phyloP scores from a whole-genome alignment of 768 basidiomycete genomes.

The Suillus subluteus region DNA sequence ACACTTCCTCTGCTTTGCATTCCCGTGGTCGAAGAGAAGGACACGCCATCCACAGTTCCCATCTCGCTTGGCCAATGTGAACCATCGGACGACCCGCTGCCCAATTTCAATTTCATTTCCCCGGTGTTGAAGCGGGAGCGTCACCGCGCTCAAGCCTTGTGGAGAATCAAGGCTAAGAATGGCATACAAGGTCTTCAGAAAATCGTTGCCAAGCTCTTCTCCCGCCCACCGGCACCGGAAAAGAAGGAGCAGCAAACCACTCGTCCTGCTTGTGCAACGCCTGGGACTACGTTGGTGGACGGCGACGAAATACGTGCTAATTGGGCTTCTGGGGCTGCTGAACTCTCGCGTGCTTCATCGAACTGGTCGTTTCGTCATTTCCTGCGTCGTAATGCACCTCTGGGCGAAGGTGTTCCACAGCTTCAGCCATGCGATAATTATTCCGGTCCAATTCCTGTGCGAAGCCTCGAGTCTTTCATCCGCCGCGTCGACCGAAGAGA shows the following conservation, averaged over 20 bases:
- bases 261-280: not conserved
- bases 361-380: not conserved
- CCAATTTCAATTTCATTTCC: conserved; percentile 10
- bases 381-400: not conserved
- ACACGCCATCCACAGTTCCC: not conserved
- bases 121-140: conserved; percentile 6
- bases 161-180: conserved; percentile 2
- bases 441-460: not conserved
- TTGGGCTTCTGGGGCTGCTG: not conserved
- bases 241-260: not conserved
- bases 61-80: conserved; percentile 4
- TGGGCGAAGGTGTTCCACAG: not conserved
- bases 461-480: conserved; percentile 5
- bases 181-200: conserved; percentile 4
- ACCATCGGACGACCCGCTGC: conserved; percentile 13
- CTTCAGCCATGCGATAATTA: not conserved
- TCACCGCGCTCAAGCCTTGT: not conserved
- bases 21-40: not conserved
- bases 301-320: not conserved
- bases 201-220: not conserved
- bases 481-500: not conserved
- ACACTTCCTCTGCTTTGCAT: conserved; percentile 6
- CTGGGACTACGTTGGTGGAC: not conserved
- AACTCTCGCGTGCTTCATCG: not conserved
- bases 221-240: not conserved